Evolutionary conservation across 192 early-diverging fungal species (phyloP), one percentile per base, ranked within the genome.

Genomic region (Fimicolochytrium jonesii): DNA sequence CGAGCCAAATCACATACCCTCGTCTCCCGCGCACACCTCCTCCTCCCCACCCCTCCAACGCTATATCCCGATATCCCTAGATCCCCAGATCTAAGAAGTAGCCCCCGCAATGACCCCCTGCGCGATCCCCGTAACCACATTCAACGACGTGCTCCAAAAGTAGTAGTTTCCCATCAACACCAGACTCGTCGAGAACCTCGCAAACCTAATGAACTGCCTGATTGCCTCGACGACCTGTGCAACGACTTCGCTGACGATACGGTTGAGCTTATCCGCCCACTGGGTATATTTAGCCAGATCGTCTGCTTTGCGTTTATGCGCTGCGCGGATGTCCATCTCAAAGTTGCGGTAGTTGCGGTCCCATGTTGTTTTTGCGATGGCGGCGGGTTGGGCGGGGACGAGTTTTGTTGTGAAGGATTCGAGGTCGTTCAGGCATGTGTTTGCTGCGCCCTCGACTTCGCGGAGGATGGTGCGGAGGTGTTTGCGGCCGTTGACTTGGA

Each of bases 271-370:
- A 41, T 77, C 79, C 29, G 52, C 68, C 79, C 79, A 81, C 49
- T 55, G 69, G 20, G 63, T 68, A 28, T 70, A 66, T 54, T 67
- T 59, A n/a, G 72, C 64, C 33, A 72, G 57, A 32, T 74, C 78
- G 37, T 73, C 66, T 11, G 60, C 13, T 50, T 75, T 72, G 22
- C 70, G 54, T 15, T 37, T 33, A 59, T 81, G 71, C 22, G 79
- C 75, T 7, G 73, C 70, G 2, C 68, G 58, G 22, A 81, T 58
- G 34, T 75, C 73, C n/a, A 46, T 56, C 34, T 75, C 60, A 62
- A 81, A 77, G 49, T 62, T 64, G 37, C 66, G 59, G 62, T 71
- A 81, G 59, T 81, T 81, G 26, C 79, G 54, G 20, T 81, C 75
- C 79, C 79, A 81, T 4, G 72, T 75, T n/a, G 58, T 42, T 33